Evolutionary conservation across 495 filamentous ascomycete species (phyloP).

Genomic region (Sporormia fimetaria): DNA sequence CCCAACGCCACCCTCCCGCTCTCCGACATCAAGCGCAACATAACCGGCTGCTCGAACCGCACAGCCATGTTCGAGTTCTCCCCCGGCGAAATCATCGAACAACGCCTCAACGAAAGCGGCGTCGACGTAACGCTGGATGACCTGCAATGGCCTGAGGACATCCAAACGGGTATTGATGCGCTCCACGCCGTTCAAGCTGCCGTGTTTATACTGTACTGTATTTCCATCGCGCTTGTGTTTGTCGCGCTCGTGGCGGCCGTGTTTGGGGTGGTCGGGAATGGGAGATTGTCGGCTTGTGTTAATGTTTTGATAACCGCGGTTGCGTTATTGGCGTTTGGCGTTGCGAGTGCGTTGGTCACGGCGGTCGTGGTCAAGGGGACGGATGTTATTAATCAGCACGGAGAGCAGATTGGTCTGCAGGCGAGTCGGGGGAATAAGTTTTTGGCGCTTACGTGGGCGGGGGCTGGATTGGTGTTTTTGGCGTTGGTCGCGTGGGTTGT

Average conservation of each 20-base stretch:
- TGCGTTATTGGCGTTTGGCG: constrained; percentile 38
- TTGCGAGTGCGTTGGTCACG: constrained; percentile 57
- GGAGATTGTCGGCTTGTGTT: constrained; percentile 33
- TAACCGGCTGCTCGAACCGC: constrained; percentile 50
- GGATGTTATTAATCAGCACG: constrained; percentile 47
- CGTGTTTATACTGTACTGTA: constrained; percentile 53
- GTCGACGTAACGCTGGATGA: constrained; percentile 45
- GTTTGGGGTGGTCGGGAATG: constrained; percentile 33
- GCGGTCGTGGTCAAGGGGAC: constrained; percentile 47
- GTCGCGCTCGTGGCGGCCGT: constrained; percentile 43
- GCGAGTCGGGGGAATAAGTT: constrained; percentile 46
- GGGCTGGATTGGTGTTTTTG: constrained; percentile 41
- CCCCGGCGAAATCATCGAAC: constrained; percentile 45
- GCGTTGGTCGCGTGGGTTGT: constrained; percentile 33
- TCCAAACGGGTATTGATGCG: constrained; percentile 49
- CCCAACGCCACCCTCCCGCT: constrained; percentile 35
- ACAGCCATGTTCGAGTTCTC: constrained; percentile 49
- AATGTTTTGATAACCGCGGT: constrained; percentile 37
- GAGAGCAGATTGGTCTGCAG: constrained; percentile 42
- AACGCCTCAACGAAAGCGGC: constrained; percentile 34
- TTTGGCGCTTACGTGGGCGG: constrained; percentile 50
- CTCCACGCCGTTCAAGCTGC: constrained; percentile 36
- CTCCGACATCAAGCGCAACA: constrained; percentile 37
- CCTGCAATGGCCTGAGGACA: constrained; percentile 50
- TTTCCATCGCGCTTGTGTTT: constrained; percentile 48